Evolutionary conservation across 1,284 basidiomycete genomes (phyloP), one percentile per base, ranked within the genome.

Genomic region (Rhodotorula sp.): DNA sequence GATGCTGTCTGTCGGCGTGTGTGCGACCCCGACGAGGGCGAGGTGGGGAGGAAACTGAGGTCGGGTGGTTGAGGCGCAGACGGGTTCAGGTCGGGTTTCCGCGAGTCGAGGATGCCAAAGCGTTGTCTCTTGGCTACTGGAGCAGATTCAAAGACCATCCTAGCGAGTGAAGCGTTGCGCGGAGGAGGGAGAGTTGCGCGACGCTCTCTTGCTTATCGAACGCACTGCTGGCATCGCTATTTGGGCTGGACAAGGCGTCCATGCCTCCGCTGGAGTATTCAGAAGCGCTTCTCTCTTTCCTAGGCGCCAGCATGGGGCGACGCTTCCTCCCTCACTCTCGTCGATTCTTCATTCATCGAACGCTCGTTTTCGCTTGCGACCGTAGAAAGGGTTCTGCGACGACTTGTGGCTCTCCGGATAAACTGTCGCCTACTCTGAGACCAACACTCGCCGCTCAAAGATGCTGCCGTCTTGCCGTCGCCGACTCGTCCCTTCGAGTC

Each of bases 61-160:
- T 55, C 54, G 54, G 54, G 54, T 34, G 31, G 54, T 20, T 24
- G 24, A 5, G 54, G 56, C 40, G 56, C 56, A 18, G 56, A n/a
- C 26, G 56, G 56, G 56, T 57, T 57, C 40, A 57, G 40, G n/a
- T 57, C 37, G 37, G 56, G 56, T 34, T 57, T 57, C n/a, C 40
- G n/a, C 10, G 24, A 18, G 40, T 57, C 56, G 24, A 57, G 26
- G 15, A 57, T 26, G 15, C 40, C 44, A 2, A 26, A 28, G 15
- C 56, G 56, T n/a, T 57, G 56, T 24, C 54, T 30, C 40, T 57
- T 46, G 9, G 26, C 40, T 13, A 28, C 22, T 34, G 40, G 40
- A 4, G 6, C 37, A 16, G 56, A 24, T n/a, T 34, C 30, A 15
- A 37, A 55, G 31, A 20, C 24, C 54, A 55, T 55, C 30, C 10